These are phyloP conservation scores for Dothideomycetes sp. DNA, from an alignment of 2,329 filamentous ascomycete species.

Conservation along the genomic window DNA sequence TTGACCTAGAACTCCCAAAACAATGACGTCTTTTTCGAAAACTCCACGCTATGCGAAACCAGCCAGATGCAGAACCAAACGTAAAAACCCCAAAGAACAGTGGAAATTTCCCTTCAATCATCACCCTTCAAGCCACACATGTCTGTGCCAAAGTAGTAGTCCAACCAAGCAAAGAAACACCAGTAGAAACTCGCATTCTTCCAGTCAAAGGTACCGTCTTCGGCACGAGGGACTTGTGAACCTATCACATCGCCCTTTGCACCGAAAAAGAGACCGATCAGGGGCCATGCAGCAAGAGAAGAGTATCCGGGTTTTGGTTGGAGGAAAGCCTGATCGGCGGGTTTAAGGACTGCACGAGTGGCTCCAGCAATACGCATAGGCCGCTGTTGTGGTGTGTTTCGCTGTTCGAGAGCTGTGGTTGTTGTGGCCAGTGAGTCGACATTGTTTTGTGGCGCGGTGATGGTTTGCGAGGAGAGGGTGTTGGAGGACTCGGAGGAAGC, in stretches of 20 bases:
- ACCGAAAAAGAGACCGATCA: conserved; percentile 33
- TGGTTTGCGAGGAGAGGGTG: conserved; percentile 35
- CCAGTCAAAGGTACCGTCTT: conserved; percentile 71
- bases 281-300: conserved; percentile 14
- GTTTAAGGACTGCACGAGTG: conserved; percentile 32
- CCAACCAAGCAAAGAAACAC: conserved; percentile 50
- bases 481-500: conserved; percentile 27
- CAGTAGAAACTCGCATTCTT: conserved; percentile 53
- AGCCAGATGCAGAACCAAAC: too few relatives aligned
- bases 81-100: too few relatives aligned
- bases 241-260: conserved; percentile 56
- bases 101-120: conserved; percentile 28
- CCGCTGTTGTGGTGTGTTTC: conserved; percentile 12
- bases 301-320: conserved; percentile 31
- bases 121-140: conserved; percentile 51
- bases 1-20: too few relatives aligned
- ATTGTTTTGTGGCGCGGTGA: conserved; percentile 17
- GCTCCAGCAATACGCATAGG: conserved; percentile 28
- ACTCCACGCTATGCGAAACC: too few relatives aligned
- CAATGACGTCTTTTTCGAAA: too few relatives aligned
- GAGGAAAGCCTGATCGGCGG: conserved; percentile 39
- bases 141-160: conserved; percentile 49
- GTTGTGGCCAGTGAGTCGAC: not conserved
- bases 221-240: conserved; percentile 61
- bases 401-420: conserved; percentile 13